Conservation (phyloP, 1,284 basidiomycete species). For the Cerrena zonata region DNA sequence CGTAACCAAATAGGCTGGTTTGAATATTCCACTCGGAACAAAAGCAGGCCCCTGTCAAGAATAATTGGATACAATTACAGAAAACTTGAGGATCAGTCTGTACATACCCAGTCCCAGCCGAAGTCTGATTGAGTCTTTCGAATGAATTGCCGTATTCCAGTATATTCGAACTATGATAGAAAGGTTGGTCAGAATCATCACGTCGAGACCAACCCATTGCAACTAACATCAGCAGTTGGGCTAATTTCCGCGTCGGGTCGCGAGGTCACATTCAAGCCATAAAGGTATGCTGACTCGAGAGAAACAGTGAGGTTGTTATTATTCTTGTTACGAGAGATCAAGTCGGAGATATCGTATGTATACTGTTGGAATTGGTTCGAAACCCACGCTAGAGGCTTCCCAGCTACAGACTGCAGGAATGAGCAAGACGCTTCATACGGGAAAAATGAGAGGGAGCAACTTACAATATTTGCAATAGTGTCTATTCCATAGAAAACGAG, state of each 20-base stretch:
- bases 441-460: conserved; percentile 8
- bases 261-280: conserved; percentile 47
- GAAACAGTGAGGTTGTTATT: conserved; percentile 42
- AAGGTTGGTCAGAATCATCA: background rate
- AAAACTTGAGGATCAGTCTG: background rate
- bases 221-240: conserved; percentile 26
- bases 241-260: conserved; percentile 42
- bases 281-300: conserved; percentile 49
- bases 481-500: conserved; percentile 60
- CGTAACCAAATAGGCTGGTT: conserved; percentile 46
- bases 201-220: too few species aligned
- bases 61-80: background rate
- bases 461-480: conserved; percentile 49
- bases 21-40: conserved; percentile 49
- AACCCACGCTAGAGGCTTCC: conserved; percentile 49
- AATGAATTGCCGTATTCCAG: conserved; percentile 43
- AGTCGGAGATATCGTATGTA: conserved; percentile 45
- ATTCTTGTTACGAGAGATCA: conserved; percentile 26
- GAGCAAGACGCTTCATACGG: conserved; percentile 43
- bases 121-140: conserved; percentile 54
- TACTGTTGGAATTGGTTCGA: conserved; percentile 57
- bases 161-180: conserved; percentile 41
- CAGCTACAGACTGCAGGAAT: conserved; percentile 44
- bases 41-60: conserved; percentile 48
- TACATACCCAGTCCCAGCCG: conserved; percentile 53